Conservation (phyloP, 2,329 filamentous ascomycete genomes). For the Stagonosporopsis chrysanthemi region DNA sequence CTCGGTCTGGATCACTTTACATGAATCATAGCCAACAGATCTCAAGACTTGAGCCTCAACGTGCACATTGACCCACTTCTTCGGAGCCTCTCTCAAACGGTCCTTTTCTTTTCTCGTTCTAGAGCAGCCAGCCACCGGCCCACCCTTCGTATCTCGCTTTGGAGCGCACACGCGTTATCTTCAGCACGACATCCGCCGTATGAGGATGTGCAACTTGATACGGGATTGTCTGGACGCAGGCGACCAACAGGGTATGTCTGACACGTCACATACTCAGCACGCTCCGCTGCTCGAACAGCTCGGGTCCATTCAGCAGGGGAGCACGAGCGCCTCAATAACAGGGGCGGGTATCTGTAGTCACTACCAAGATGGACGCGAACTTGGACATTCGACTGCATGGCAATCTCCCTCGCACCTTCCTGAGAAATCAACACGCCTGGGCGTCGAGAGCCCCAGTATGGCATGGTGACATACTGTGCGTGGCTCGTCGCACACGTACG, state of each 20-base stretch:
- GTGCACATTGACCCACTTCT: slow-evolving; percentile 7
- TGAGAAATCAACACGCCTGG: neutral
- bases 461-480: slow-evolving; percentile 1
- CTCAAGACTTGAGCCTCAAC: slow-evolving; percentile 16
- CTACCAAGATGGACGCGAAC: slow-evolving; percentile 1
- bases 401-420: neutral
- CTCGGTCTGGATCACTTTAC: neutral
- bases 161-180: slow-evolving; percentile 1
- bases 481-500: slow-evolving; percentile 11
- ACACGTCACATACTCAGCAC: slow-evolving; percentile 10
- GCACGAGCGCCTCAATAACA: slow-evolving; percentile 1
- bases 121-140: slow-evolving; percentile 17
- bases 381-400: neutral
- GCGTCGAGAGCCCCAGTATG: neutral
- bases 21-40: slow-evolving; percentile 7
- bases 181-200: slow-evolving; percentile 1
- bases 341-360: neutral
- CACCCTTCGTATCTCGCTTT: neutral
- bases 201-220: slow-evolving; percentile 5
- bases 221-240: neutral
- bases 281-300: neutral
- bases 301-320: slow-evolving; percentile 1
- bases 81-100: slow-evolving; percentile 9
- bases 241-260: neutral
- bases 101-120: slow-evolving; percentile 7